A percentile compares a stretch with the other conserved stretches of the same genome.
These are phyloP conservation scores for Metschnikowia henanensis DNA, from an alignment of 805 yeast genomes.

Conservation along the genomic window DNA sequence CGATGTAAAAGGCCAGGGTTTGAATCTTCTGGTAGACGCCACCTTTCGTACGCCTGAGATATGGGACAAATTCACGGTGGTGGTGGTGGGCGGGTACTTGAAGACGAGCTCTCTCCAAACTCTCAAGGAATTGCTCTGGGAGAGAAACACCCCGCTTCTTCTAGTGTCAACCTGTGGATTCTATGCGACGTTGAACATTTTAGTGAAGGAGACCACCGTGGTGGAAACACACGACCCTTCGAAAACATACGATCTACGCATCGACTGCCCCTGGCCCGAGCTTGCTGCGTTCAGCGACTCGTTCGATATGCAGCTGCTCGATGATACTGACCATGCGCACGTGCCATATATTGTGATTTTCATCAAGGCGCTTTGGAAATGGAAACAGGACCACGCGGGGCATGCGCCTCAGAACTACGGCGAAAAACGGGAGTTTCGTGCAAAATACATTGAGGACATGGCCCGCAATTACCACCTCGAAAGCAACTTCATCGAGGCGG, in stretches of 20 bases:
- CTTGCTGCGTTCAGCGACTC: slow-evolving; percentile 49
- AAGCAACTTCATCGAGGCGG: slow-evolving; percentile 45
- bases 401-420: slow-evolving; percentile 36
- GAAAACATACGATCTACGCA: slow-evolving; percentile 61
- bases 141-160: slow-evolving; percentile 52
- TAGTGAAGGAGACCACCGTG: slow-evolving; percentile 59
- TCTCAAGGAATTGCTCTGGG: slow-evolving; percentile 42
- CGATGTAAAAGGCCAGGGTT: slow-evolving; percentile 47
- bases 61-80: slow-evolving; percentile 55
- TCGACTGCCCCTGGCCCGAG: slow-evolving; percentile 74
- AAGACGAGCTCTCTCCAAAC: slow-evolving; percentile 19
- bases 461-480: slow-evolving; percentile 51
- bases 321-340: slow-evolving; percentile 50
- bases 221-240: slow-evolving; percentile 73
- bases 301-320: slow-evolving; percentile 47
- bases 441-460: slow-evolving; percentile 31
- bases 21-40: slow-evolving; percentile 12
- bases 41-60: slow-evolving; percentile 14
- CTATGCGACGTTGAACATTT: slow-evolving; percentile 58
- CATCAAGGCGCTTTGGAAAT: slow-evolving; percentile 50
- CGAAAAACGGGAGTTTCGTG: slow-evolving; percentile 43
- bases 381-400: slow-evolving; percentile 33
- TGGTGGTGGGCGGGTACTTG: slow-evolving; percentile 40
- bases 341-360: slow-evolving; percentile 70
- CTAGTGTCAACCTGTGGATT: slow-evolving; percentile 57